phyloP scores from a whole-genome alignment of 352 stramenopile species.

The Globisporangium paroecandrum region DNA sequence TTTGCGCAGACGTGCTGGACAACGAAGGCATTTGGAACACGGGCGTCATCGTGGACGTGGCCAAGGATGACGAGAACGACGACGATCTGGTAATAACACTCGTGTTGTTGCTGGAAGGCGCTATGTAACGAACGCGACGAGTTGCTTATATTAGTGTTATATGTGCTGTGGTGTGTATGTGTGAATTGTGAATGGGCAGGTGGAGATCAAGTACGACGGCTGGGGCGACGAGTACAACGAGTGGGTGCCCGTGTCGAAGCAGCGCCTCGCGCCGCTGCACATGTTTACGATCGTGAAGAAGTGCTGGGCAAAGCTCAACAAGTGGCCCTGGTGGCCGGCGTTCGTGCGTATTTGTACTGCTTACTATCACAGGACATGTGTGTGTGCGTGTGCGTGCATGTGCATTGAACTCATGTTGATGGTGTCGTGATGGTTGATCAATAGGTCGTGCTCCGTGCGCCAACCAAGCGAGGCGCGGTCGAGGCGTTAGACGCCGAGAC shows the following conservation, averaged over 20 bases:
- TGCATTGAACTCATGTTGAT: background rate
- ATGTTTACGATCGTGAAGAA: constrained; percentile 84
- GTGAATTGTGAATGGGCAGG: constrained; percentile 21
- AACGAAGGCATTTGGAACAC: constrained; percentile 86
- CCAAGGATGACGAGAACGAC: constrained; percentile 48
- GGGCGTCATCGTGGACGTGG: constrained; percentile 61
- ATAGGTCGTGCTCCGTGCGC: constrained; percentile 67
- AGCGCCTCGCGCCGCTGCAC: constrained; percentile 71
- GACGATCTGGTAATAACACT: constrained; percentile 40
- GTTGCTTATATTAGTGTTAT: background rate
- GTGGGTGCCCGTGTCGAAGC: constrained; percentile 47
- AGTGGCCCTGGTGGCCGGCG: constrained; percentile 81
- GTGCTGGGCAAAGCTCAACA: constrained; percentile 82
- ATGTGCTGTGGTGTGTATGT: background rate
- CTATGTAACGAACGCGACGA: background rate
- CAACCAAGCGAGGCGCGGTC: constrained; percentile 46
- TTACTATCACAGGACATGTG: background rate
- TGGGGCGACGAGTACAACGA: constrained; percentile 83
- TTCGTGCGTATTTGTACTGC: constrained; percentile 38
- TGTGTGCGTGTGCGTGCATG: background rate
- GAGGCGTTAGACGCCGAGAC: constrained; percentile 60
- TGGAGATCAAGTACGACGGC: constrained; percentile 83
- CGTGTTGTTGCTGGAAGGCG: background rate
- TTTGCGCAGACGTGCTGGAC: constrained; percentile 60
- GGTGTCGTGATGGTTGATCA: background rate